Base-by-base conservation (phyloP, 1,284 basidiomycete species). In the Heterobasidion occidentale region DNA sequence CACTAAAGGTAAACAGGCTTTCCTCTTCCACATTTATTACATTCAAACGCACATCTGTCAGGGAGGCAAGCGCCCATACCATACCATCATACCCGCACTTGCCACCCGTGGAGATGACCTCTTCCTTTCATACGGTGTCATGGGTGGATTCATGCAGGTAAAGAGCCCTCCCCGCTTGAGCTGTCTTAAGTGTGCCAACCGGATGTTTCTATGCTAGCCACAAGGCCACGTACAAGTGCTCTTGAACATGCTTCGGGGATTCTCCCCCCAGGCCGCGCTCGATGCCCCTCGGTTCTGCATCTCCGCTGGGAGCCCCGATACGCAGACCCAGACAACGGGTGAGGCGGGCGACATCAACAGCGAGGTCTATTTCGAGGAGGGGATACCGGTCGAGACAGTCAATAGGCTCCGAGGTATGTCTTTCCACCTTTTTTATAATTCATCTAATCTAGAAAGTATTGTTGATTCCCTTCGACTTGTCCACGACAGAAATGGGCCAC, bases 251-350 rank as follows among this genome's bases (percentile, higher is more conserved):
- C 79, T 98, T 14, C 83, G 93, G 52, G 94, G 94, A 1, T 90
- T 86, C 68, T 87, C 84, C 3, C 81, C 84, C 0, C 94, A 97
- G 71, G 81, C 89, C 7, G 86, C 92, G 7, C 78, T 97, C 45
- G 96, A 98, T 71, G 90, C 94, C 0, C 94, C 94, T 3, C 83
- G 94, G n/a, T 96, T 98, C 75, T 97, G 94, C 69, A 95, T 98
- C 59, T 92, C 92, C 19, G 81, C 92, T 3, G 91, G 90, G 19
- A 80, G 80, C 62, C 88, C 90, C 0, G 86, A 90, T 58, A 73
- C 81, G 1, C 77, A 80, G 56, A 74, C 75, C 46, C 69, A 71
- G 42, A 71, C 72, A 27, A 70, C 70, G 20, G 78, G 75, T 5
- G 69, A 74, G 38, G 79, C 84, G 0, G 83, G 85, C 1, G 84